Conservation (phyloP, 495 filamentous ascomycete genomes). For the Rhypophila decipiens region DNA sequence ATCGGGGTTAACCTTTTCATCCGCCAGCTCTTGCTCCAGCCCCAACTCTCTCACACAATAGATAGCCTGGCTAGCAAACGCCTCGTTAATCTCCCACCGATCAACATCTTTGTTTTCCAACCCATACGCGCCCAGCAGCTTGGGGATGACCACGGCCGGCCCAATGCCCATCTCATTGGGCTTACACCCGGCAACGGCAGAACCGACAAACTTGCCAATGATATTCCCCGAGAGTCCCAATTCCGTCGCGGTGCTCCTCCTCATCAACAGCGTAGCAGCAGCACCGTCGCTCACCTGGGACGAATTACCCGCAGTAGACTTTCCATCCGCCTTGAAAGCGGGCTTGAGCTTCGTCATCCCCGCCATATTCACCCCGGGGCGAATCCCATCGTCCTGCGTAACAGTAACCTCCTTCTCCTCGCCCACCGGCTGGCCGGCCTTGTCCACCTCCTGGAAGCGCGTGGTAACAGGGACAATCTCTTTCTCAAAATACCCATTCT, state of each 20-base stretch:
- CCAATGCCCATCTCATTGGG: conserved; percentile 95
- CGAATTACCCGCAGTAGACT: conserved; percentile 82
- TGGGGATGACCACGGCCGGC: conserved; percentile 78
- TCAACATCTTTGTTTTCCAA: conserved; percentile 62
- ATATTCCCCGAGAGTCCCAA: conserved; percentile 63
- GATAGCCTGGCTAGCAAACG: conserved; percentile 83
- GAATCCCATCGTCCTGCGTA: conserved; percentile 73
- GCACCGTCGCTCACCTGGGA: conserved; percentile 84
- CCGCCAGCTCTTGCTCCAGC: conserved; percentile 50
- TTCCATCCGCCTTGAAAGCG: conserved; percentile 66
- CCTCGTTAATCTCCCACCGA: conserved; percentile 96
- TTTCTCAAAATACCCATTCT: conserved; percentile 60
- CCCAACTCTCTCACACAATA: conserved; percentile 74
- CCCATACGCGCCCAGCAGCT: conserved; percentile 60
- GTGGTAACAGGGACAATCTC: conserved; percentile 75
- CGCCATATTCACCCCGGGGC: conserved; percentile 58
- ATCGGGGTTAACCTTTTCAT: conserved; percentile 75
- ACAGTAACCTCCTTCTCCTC: conserved; percentile 49
- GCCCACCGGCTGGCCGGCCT: conserved; percentile 50
- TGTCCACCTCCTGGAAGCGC: conserved; percentile 57
- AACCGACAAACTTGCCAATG: conserved; percentile 72
- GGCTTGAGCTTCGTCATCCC: conserved; percentile 74
- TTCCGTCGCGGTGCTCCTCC: conserved; percentile 70
- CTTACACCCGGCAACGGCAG: conserved; percentile 64
- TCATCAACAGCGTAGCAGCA: conserved; percentile 74